phyloP scores from a whole-genome alignment of 306 rosid genomes.

The Ammopiptanthus mongolicus region DNA sequence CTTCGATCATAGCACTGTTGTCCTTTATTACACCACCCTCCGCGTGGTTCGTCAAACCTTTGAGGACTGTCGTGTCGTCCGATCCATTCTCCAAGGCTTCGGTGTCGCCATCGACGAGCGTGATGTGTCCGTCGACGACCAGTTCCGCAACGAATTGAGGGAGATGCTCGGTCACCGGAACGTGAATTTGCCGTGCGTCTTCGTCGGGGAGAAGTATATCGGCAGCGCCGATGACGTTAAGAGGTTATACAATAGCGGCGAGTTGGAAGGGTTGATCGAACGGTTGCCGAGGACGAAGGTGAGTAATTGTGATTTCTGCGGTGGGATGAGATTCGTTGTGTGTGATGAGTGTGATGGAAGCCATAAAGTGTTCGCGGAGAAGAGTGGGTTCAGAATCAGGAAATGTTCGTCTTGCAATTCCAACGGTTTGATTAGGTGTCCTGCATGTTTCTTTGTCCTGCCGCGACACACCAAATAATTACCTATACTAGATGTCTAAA shows the following conservation, averaged over 20 bases:
- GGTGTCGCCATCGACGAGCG: not conserved
- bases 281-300: conserved; percentile 41
- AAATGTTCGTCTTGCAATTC: conserved; percentile 50
- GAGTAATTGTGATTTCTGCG: conserved; percentile 50
- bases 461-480: conserved; percentile 28
- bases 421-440: conserved; percentile 70
- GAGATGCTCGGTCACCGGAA: not conserved
- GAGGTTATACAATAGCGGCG: conserved; percentile 57
- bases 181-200: conserved; percentile 52
- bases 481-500: no score
- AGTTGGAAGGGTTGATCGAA: conserved; percentile 46
- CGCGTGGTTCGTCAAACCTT: not conserved
- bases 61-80: not conserved
- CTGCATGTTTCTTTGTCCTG: conserved; percentile 42
- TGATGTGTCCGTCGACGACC: not conserved
- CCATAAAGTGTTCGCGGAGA: conserved; percentile 52
- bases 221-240: conserved; percentile 73
- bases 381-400: conserved; percentile 38
- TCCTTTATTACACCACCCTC: not conserved
- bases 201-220: conserved; percentile 50
- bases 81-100: not conserved
- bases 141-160: not conserved
- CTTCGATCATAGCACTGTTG: not conserved
- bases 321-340: conserved; percentile 63
- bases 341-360: conserved; percentile 78